A percentile compares a stretch with the other conserved stretches of the same genome.
Evolutionary conservation across 2,329 filamentous ascomycete genomes (phyloP).

Genomic region (Nothomitra cinnamomea): DNA sequence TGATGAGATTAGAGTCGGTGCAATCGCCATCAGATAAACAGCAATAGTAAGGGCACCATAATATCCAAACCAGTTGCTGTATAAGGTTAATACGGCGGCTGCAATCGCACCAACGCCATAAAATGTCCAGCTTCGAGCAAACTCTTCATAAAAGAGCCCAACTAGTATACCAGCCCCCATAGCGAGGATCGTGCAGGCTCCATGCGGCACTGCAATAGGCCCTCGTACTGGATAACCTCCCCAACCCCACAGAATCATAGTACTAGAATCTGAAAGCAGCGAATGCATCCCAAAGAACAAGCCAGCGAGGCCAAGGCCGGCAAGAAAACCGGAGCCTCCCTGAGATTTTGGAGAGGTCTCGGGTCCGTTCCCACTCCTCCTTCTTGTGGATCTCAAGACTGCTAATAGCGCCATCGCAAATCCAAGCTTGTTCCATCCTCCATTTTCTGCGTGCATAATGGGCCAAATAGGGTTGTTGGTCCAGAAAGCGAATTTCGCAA

Average conservation of each 20-base stretch:
- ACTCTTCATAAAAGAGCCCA: slow-evolving; percentile 53
- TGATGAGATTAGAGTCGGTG: slow-evolving; percentile 56
- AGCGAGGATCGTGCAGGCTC: slow-evolving; percentile 65
- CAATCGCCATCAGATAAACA: slow-evolving; percentile 65
- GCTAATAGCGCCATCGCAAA: slow-evolving; percentile 60
- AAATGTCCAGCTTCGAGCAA: slow-evolving; percentile 62
- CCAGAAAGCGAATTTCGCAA: slow-evolving; percentile 81
- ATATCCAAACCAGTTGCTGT: slow-evolving; percentile 75
- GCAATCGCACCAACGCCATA: slow-evolving; percentile 66
- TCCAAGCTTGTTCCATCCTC: slow-evolving; percentile 80
- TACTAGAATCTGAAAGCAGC: slow-evolving; percentile 88
- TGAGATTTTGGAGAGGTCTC: slow-evolving; percentile 37
- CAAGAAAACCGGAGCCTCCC: slow-evolving; percentile 51
- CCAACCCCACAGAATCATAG: slow-evolving; percentile 98
- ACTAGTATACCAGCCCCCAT: slow-evolving; percentile 71
- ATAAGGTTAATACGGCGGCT: slow-evolving; percentile 59
- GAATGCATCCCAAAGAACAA: slow-evolving; percentile 84
- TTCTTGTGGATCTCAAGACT: slow-evolving; percentile 57
- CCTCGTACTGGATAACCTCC: slow-evolving; percentile 85
- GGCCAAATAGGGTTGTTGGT: slow-evolving; percentile 98
- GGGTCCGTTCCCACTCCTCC: slow-evolving; percentile 32
- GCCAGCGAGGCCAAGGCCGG: slow-evolving; percentile 64
- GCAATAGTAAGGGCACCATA: slow-evolving; percentile 64
- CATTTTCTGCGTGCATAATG: slow-evolving; percentile 75
- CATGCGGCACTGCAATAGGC: slow-evolving; percentile 77